Evolutionary conservation across 768 basidiomycete species (phyloP), one percentile per base, ranked within the genome.

Genomic region (Termitomyces sp.): DNA sequence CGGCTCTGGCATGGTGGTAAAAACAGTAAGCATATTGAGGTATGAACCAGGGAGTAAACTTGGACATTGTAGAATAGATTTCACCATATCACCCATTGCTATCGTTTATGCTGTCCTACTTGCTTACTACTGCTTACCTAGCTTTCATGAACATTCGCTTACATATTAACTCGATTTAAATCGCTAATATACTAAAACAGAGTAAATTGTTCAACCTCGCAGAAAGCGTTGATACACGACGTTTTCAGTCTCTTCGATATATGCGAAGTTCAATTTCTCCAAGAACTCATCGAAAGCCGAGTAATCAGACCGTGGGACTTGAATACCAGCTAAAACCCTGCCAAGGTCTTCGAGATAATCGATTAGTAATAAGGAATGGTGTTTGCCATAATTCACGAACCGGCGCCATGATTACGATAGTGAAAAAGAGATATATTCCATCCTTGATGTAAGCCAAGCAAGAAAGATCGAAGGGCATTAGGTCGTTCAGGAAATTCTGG

Each of bases 371-470:
- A 47, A 54, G 38, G 33, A 35, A 2, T 47, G n/a, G 28, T 43
- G 40, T 32, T 23, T 32, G n/a, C 9, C 49, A 55, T n/a, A 44
- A 53, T 38, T 56, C 49, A 78, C 88, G 59, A 64, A 93, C 95
- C 95, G 69, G 90, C 93, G 33, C 97, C 97, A 60, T 98, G 96
- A 70, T 98, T 98, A 57, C 97, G 83, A 73, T 99, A 99, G 71
- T 99, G 97, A 77, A 98, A 99, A 63, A 99, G 71, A 1, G 94
- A 90, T 51, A 99, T 93, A 71, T 95, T 98, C 95, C 95, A 98
- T 28, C 86, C 87, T 20, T 82, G 76, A 35, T 88, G 88, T 48
- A 99, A 70, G 3, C 89, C 91, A 32, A 87, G 78, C 60, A 99
- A 78, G 78, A 98, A 99, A 64, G 90, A 92, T 46, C 91, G 85